Evolutionary conservation across 1,284 basidiomycete genomes (phyloP), one percentile per base, ranked within the genome.

Genomic region (Tilletiaria anomala): DNA sequence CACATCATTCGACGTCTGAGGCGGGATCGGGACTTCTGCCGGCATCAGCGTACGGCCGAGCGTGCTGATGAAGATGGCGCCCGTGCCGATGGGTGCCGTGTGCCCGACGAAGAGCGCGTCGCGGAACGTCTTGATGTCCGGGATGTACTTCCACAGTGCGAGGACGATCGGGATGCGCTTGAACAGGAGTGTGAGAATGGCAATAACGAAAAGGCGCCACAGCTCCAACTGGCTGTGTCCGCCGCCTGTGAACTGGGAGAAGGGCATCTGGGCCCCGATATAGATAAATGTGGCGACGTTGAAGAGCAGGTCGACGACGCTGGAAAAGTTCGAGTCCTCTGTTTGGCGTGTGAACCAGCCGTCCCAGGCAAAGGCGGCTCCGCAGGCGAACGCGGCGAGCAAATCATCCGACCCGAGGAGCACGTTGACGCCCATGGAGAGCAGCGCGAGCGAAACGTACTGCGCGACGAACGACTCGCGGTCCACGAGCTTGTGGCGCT

Each of bases 341-440:
- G 43, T 44, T 24, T 44, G 42, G 8, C 35, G 16, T 23, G 42
- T 37, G 32, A 44, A 44, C 32, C 29, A 41, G 19, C 45, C 45
- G 39, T 97, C 91, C 91, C 91, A 97, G 0, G 89, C 93, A 63
- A 96, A 99, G 1, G 88, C 87, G 3, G 83, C 81, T 17, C 93
- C 93, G 60, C 89, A 96, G 1, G 82, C 80, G 66, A 97, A 99
- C 0, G 91, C 83, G 10, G 89, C 61, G 10, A 66, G 55, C 14
- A 65, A 41, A 35, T 65, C 64, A 42, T 66, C 64, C 32, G 56
- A 62, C 18, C 65, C 65, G 10, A 66, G 45, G 17, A 67, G 40
- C 11, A 65, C 55, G 21, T 59, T 62, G 42, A 65, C 50, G 17
- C 86, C 86, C 34, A 82, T 79, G 2, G 79, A 81, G 54, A 89